These are phyloP conservation scores for Paramecium tetraurelia DNA, from an alignment of 73 alveolate species.

Conservation along the genomic window DNA sequence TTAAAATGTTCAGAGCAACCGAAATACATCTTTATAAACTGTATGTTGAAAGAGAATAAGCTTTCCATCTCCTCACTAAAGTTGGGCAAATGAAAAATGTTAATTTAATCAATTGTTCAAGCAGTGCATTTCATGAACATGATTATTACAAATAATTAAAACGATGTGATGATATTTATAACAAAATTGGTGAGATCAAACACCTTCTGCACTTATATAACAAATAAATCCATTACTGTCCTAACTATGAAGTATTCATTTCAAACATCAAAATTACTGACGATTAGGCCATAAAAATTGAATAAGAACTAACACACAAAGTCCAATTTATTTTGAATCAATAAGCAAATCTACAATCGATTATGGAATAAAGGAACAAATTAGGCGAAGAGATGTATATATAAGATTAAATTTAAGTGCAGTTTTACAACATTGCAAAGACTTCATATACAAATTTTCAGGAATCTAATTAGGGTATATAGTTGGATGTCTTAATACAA, in stretches of 20 bases:
- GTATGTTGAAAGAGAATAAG: background rate
- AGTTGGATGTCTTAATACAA: conserved; percentile 84
- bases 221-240: background rate
- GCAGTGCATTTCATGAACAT: too few relatives aligned
- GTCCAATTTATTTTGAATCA: background rate
- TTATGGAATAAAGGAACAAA: background rate
- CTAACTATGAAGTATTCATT: conserved; percentile 31
- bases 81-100: background rate
- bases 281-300: background rate
- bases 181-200: background rate
- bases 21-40: conserved; percentile 23
- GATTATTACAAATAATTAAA: conserved; percentile 6
- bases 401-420: background rate
- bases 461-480: conserved; percentile 61
- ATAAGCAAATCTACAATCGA: background rate
- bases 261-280: background rate
- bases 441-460: background rate
- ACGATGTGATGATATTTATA: background rate
- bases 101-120: background rate
- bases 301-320: background rate
- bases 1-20: conserved; percentile 31
- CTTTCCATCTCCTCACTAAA: background rate
- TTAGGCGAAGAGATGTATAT: background rate
- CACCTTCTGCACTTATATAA: background rate
- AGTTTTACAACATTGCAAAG: background rate